Evolutionary conservation across 495 filamentous ascomycete species (phyloP), one percentile per base, ranked within the genome.

Genomic region (Acidiella bohemica): DNA sequence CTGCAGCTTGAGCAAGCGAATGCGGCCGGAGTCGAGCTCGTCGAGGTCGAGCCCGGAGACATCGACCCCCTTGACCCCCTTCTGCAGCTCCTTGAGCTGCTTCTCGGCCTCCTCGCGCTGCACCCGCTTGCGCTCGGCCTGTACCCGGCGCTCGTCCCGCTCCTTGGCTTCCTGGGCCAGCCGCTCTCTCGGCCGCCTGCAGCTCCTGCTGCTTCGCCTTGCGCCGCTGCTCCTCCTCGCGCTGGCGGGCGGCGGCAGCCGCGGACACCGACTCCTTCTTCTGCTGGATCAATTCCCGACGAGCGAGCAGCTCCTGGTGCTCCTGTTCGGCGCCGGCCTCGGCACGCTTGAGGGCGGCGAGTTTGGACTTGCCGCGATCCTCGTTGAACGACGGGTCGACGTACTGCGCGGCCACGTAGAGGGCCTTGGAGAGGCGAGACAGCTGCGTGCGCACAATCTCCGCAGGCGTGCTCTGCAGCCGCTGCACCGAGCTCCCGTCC

Each of bases 361-460:
- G 79, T 61, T 84, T 88, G 48, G 81, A 79, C 58, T 81, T 73
- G 42, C 75, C 65, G 47, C 81, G 83, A 35, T 73, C 69, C 55
- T 84, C 74, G 51, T 81, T 84, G 66, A 87, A 88, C 3, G 75
- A 70, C 0, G 88, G 81, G 53, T 97, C 92, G 46, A 95, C 84
- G 54, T 95, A 90, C 69, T 84, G 82, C 64, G 83, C 93, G 24
- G 92, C 88, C 28, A 90, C 69, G 63, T 84, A 93, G 5, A 96
- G 73, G 11, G 83, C 79, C 64, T 87, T 93, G 25, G 90, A 80
- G 24, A 97, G 70, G 35, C 90, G 85, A 46, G 80, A 81, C 32
- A 97, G 73, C 64, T 96, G 90, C 28, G 88, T 81, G 46, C 90
- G 84, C 46, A 95, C 86, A 59, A 97, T 97, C 63, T 97, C 92